Conservation (phyloP, 257 asterid species). For the Lithospermum erythrorhizon region DNA sequence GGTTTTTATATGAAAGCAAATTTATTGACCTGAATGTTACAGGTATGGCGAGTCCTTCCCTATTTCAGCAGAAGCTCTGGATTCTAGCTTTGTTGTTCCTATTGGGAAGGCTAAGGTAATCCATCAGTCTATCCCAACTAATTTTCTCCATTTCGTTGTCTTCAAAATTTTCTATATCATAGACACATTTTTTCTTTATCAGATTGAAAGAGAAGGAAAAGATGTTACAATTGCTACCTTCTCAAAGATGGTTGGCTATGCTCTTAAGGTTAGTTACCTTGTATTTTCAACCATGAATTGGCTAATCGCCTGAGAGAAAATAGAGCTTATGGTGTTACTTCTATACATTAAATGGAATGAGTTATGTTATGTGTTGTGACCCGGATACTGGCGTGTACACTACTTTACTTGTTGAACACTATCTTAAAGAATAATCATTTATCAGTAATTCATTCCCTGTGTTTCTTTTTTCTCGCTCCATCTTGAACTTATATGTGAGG, state of each 20-base stretch:
- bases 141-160: neutral
- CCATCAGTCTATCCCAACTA: neutral
- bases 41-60: slow-evolving; percentile 44
- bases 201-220: slow-evolving; percentile 35
- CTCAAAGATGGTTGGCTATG: slow-evolving; percentile 45
- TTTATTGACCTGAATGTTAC: neutral
- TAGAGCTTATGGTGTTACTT: neutral
- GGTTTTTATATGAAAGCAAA: neutral
- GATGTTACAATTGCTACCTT: slow-evolving; percentile 36
- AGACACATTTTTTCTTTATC: slow-evolving; percentile 1
- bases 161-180: neutral
- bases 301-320: neutral
- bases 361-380: neutral
- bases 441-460: neutral
- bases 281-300: neutral
- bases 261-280: slow-evolving; percentile 29
- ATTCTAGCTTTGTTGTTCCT: slow-evolving; percentile 35
- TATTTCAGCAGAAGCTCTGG: slow-evolving; percentile 31
- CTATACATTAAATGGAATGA: neutral
- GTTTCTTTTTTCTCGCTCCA: neutral
- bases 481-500: neutral
- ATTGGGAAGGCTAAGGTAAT: slow-evolving; percentile 43
- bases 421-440: neutral
- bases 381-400: too few relatives aligned
- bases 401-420: too few relatives aligned